Evolutionary conservation across 176 grass and related monocot species (phyloP).

Genomic region (Cenchrus fungigraminus): DNA sequence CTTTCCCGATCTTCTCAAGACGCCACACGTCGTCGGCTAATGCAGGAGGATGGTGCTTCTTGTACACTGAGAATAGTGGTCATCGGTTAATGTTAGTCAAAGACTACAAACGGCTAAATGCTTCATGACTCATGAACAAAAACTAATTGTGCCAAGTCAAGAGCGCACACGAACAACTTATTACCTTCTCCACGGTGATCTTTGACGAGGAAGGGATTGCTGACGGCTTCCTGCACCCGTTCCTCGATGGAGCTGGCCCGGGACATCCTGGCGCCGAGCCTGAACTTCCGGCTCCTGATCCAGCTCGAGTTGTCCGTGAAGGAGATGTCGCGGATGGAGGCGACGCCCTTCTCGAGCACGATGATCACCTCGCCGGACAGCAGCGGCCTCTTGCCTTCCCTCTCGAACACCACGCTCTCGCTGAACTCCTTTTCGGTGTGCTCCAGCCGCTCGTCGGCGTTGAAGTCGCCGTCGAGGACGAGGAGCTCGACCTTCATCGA

Average conservation of each 20-base stretch:
- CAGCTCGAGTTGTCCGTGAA: conserved; percentile 96
- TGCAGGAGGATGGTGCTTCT: conserved; percentile 83
- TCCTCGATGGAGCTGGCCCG: conserved; percentile 50
- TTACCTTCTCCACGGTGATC: conserved; percentile 98
- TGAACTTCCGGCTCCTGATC: conserved; percentile 82
- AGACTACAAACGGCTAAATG: no score
- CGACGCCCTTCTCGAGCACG: conserved; percentile 73
- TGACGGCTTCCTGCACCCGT: conserved; percentile 76
- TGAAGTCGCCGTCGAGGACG: conserved; percentile 95
- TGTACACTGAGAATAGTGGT: conserved; percentile 59
- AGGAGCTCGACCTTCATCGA: conserved; percentile 77
- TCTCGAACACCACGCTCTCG: conserved; percentile 73
- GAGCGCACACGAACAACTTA: conserved; percentile 31
- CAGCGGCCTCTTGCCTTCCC: conserved; percentile 82
- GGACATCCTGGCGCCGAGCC: conserved; percentile 73
- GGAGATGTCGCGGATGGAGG: conserved; percentile 60
- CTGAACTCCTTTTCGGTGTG: conserved; percentile 83
- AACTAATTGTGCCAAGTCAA: background rate
- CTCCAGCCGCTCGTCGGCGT: conserved; percentile 64
- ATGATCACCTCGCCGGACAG: conserved; percentile 71
- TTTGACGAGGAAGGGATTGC: conserved; percentile 82
- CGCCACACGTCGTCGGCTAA: conserved; percentile 77
- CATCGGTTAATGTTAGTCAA: no score
- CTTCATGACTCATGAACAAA: background rate
- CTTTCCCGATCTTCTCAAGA: conserved; percentile 85